Percentiles rank a stretch among this genome's conserved stretches.
These are phyloP conservation scores for Elongisporangium prolatum DNA, from an alignment of 352 stramenopile species.

Conservation along the genomic window DNA sequence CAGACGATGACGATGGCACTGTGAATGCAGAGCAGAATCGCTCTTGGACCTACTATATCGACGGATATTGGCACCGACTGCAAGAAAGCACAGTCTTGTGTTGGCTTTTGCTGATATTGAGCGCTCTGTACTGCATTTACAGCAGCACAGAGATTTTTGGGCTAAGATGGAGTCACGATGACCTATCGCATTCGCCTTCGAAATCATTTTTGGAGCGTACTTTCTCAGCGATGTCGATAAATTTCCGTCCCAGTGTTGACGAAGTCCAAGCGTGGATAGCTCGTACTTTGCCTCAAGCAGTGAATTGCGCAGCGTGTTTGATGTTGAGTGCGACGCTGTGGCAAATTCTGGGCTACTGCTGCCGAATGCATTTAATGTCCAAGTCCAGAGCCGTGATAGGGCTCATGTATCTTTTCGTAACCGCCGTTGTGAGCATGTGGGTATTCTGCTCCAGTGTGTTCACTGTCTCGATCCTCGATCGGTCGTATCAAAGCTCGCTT, in stretches of 20 bases:
- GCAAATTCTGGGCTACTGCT: slow-evolving; percentile 19
- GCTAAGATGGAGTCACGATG: slow-evolving; percentile 1
- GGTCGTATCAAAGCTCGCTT: slow-evolving; percentile 27
- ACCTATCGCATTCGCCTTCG: not conserved
- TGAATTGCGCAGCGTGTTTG: slow-evolving; percentile 9
- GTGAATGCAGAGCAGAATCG: not conserved
- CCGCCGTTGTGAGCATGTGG: slow-evolving; percentile 16
- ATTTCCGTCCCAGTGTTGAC: slow-evolving; percentile 27
- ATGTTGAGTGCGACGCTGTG: slow-evolving; percentile 16
- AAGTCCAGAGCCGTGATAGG: slow-evolving; percentile 2
- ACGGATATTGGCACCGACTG: slow-evolving; percentile 3
- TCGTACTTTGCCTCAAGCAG: slow-evolving; percentile 22
- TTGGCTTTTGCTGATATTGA: slow-evolving; percentile 4
- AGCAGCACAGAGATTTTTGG: slow-evolving; percentile 20
- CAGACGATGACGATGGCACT: not conserved
- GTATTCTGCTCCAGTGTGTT: slow-evolving; percentile 34
- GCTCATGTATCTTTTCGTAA: slow-evolving; percentile 24
- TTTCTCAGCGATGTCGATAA: slow-evolving; percentile 10
- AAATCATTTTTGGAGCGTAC: not conserved
- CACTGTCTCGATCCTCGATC: slow-evolving; percentile 38
- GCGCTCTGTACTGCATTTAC: slow-evolving; percentile 22
- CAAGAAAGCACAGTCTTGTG: slow-evolving; percentile 12
- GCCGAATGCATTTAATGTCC: not conserved
- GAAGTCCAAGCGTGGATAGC: slow-evolving; percentile 38
- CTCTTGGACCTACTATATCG: not conserved